Base-by-base conservation (phyloP, 768 basidiomycete species). In the Russula earlei region DNA sequence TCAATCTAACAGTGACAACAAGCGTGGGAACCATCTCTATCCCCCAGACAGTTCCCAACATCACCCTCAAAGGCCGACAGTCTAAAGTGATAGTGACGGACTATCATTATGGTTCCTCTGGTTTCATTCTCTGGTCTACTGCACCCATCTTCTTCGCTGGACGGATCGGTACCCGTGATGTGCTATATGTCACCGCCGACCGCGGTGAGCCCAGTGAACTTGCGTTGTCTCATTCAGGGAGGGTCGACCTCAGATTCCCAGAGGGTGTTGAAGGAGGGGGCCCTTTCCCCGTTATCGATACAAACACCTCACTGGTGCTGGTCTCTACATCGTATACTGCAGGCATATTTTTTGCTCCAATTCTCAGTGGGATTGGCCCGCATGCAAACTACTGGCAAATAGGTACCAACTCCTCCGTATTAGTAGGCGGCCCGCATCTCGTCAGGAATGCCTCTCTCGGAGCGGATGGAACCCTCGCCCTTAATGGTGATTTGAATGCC, bases 291-390 rank as follows among this genome's bases (percentile, higher is more conserved):
- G 63, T 87, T 25, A 81, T 79, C 73, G 86, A 89, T 59, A 82
- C 84, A 0, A 72, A 77, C 42, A 76, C 75, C 1, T 84, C 87
- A 62, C 74, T 90, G 19, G 68, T 92, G 25, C 69, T 91, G 12
- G 89, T 75, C 63, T 78, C 80, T 7, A 87, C 91, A 64, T 75
- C 81, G 0, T 70, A 64, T 14, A 85, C 84, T 0, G 83, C 84
- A 3, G 78, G 75, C 29, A 84, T 82, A 0, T 88, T 89, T 72
- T 92, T 85, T 82, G 75, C 84, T 5, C 91, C 91, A 1, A 75
- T 79, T 17, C 73, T 91, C 41, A 60, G 65, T 6, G 60, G 67
- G 5, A 67, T 64, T 4, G 69, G 75, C 27, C 71, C 75, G 12
- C 74, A 84, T 53, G 71, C 71, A 40, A 80, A 78, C 61, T 90